Percentiles rank a stretch among this genome's conserved stretches.
These are phyloP conservation scores for Holtermanniella nyarrowii DNA, from an alignment of 768 basidiomycete genomes.

Conservation along the genomic window DNA sequence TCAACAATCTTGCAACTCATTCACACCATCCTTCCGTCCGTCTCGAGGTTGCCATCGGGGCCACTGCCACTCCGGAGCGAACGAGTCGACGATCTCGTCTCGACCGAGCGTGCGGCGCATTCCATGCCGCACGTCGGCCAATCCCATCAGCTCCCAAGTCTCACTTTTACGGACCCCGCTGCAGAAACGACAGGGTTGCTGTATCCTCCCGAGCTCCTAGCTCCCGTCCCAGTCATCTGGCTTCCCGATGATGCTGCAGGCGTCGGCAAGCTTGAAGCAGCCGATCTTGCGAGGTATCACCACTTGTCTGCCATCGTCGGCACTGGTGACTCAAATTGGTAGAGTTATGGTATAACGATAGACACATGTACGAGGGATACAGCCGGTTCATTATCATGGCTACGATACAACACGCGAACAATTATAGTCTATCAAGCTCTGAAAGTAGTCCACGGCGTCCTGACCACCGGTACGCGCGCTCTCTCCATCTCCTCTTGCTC, in stretches of 20 bases:
- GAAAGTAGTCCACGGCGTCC: neutral
- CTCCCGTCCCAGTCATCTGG: constrained; percentile 71
- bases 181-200: constrained; percentile 67
- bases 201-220: constrained; percentile 71
- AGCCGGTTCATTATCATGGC: neutral
- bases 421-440: neutral
- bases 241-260: constrained; percentile 65
- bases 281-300: constrained; percentile 66
- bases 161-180: constrained; percentile 63
- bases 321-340: neutral
- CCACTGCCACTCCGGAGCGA: constrained; percentile 53
- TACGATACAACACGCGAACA: neutral
- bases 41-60: constrained; percentile 42
- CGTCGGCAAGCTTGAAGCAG: constrained; percentile 62
- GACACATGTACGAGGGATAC: too few species aligned
- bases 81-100: constrained; percentile 66
- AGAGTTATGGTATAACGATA: neutral
- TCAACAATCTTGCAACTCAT: constrained; percentile 70
- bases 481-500: too few species aligned
- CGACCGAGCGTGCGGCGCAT: constrained; percentile 51
- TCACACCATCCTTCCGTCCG: constrained; percentile 56
- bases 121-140: constrained; percentile 6
- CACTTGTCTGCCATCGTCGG: constrained; percentile 55
- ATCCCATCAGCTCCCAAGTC: constrained; percentile 47
- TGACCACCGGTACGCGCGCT: neutral